These are phyloP conservation scores for Raffaelea albimanens DNA, from an alignment of 2,329 filamentous ascomycete species.

Conservation along the genomic window DNA sequence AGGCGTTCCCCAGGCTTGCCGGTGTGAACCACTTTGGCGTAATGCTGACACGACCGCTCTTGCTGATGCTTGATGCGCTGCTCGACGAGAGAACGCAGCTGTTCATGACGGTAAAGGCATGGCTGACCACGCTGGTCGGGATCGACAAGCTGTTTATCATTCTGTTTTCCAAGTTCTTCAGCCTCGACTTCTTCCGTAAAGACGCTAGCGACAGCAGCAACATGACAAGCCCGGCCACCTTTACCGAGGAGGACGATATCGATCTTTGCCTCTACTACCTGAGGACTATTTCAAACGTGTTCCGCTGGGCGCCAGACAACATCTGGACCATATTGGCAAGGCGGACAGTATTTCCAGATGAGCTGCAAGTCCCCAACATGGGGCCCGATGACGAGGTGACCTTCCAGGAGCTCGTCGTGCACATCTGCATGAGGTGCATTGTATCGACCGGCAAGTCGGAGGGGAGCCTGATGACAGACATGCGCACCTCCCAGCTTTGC, in stretches of 20 bases:
- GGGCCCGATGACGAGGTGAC: constrained; percentile 41
- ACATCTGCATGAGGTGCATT: constrained; percentile 56
- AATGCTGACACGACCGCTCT: constrained; percentile 71
- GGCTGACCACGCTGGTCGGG: constrained; percentile 61
- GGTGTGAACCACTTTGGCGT: constrained; percentile 57
- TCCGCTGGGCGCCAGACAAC: constrained; percentile 57
- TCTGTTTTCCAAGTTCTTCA: constrained; percentile 48
- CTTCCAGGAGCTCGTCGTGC: constrained; percentile 59
- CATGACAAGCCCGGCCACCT: background rate
- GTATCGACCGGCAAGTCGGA: constrained; percentile 21
- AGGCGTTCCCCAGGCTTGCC: constrained; percentile 31
- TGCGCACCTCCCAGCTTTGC: constrained; percentile 57
- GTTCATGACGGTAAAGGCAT: constrained; percentile 68
- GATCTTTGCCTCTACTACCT: constrained; percentile 73
- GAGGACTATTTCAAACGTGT: constrained; percentile 61
- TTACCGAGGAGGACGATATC: constrained; percentile 51
- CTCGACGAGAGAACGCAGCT: constrained; percentile 62
- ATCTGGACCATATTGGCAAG: constrained; percentile 64
- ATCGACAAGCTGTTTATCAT: constrained; percentile 55
- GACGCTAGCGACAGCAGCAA: background rate
- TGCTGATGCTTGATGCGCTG: constrained; percentile 72
- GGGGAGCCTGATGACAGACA: constrained; percentile 24
- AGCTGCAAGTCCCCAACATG: constrained; percentile 36
- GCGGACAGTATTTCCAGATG: constrained; percentile 41
- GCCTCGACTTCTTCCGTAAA: constrained; percentile 39